Base-by-base conservation (phyloP, 768 basidiomycete genomes). In the Amanita jacksonii region DNA sequence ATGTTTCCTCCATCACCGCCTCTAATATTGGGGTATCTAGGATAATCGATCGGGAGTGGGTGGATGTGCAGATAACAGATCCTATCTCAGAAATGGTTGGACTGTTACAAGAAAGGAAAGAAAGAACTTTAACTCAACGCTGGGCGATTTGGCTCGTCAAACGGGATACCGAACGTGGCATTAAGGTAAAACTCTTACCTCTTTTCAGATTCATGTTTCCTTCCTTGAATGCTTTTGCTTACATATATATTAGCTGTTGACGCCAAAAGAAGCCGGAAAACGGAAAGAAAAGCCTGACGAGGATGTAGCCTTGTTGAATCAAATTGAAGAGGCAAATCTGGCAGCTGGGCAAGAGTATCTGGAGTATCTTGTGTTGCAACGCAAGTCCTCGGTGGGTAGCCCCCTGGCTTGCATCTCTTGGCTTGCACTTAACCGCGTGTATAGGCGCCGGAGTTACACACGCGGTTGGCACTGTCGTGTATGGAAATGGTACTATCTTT, bases 101-200 rank as follows among this genome's bases (percentile, higher is more conserved):
- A 8, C 57, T 85, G 10, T 61, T 92, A 4, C 65, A 60, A 4
- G 70, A 74, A 35, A 74, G 72, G 47, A 74, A 69, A 46, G 80
- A 87, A 53, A 73, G 75, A 19, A 54, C 63, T 2, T 54, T 90
- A 41, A 74, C 78, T 3, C 79, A 83, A 49, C 70, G 74, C 41
- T 92, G 90, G 79, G 83, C 76, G 2, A 62, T 87, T 6, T 94
- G 92, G 91, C 62, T 96, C 16, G 71, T 79, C 2, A 75, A 72
- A 51, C 71, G 72, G 28, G 79, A 87, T 59, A 65, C 77, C 0
- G 79, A 83, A 19, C 74, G 72, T 34, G 89, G 81, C 3, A 59
- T 96, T 19, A 77, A 79, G 66, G 89, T 86, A 49, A 37, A 57
- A 52, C 35, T 31, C 18, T 12, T 5, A n/a, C n/a, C n/a, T 37